Conservation (phyloP, 176 grass and related monocot genomes). For the Chrysopogon serrulatus region DNA sequence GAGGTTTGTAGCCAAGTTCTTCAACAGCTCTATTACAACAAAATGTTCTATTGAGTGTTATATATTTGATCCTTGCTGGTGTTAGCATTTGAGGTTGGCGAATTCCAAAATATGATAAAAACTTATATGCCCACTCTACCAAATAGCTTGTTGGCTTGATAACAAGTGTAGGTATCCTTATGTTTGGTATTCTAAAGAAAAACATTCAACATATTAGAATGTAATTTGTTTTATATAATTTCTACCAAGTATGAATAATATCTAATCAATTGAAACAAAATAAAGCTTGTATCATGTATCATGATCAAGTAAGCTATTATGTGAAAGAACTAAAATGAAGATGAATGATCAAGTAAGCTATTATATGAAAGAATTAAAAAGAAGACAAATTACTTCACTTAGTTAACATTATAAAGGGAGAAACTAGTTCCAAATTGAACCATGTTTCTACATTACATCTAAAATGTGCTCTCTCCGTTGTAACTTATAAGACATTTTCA, state of each 20-base stretch:
- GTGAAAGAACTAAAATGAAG: neutral
- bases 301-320: neutral
- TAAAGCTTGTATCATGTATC: neutral
- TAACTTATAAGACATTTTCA: no score
- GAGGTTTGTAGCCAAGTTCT: conserved; percentile 64
- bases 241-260: neutral
- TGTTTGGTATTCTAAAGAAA: conserved; percentile 26
- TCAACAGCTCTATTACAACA: conserved; percentile 44
- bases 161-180: conserved; percentile 52
- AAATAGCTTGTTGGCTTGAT: conserved; percentile 49
- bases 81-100: conserved; percentile 41
- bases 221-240: neutral
- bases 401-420: neutral
- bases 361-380: neutral
- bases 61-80: conserved; percentile 53
- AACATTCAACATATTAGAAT: neutral
- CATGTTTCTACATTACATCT: neutral
- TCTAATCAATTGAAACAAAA: neutral
- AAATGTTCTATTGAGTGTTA: conserved; percentile 56
- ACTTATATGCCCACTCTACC: conserved; percentile 54
- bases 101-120: conserved; percentile 31
- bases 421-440: neutral
- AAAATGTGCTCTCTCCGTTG: no score
- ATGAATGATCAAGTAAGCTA: neutral
- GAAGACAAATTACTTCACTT: neutral